Conservation (phyloP, 345 rosid genomes). For the Erysimum cheiranthoides region DNA sequence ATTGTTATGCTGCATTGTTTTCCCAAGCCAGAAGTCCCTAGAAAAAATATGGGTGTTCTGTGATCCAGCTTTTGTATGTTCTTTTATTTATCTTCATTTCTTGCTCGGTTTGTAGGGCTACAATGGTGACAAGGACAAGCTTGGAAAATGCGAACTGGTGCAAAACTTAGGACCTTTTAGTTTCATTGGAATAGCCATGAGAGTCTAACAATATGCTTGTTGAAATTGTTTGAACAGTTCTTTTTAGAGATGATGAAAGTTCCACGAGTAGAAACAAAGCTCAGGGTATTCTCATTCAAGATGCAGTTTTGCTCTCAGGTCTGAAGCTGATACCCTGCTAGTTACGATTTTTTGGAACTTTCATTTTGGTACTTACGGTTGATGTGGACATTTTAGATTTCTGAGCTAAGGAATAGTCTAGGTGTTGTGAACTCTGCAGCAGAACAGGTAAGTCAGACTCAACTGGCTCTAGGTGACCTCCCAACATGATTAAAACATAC, state of each 20-base stretch:
- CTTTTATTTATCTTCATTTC: constrained; percentile 18
- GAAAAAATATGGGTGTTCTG: constrained; percentile 4
- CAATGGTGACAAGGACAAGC: constrained; percentile 79
- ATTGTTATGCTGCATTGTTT: constrained; percentile 5
- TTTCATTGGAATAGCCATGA: constrained; percentile 23
- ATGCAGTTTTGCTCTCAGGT: constrained; percentile 89
- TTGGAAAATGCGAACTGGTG: constrained; percentile 95
- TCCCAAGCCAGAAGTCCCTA: not conserved
- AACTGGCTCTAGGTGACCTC: constrained; percentile 12
- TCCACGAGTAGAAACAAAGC: constrained; percentile 89
- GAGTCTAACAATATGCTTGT: constrained; percentile 32
- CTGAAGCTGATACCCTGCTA: constrained; percentile 28
- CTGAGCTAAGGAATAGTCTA: constrained; percentile 78
- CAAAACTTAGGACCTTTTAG: constrained; percentile 17
- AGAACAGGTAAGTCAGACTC: constrained; percentile 66
- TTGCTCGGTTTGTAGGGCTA: constrained; percentile 63
- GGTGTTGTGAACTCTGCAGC: constrained; percentile 75
- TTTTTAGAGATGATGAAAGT: constrained; percentile 91
- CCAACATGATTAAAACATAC: constrained; percentile 11
- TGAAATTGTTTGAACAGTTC: constrained; percentile 61
- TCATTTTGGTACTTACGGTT: constrained; percentile 31
- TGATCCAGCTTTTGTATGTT: constrained; percentile 30
- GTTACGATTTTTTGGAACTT: constrained; percentile 16
- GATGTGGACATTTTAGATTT: constrained; percentile 56
- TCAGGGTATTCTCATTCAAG: constrained; percentile 91